Percentiles rank a stretch among this genome's conserved stretches.
Conservation (phyloP, 495 filamentous ascomycete genomes). For the Hapsidospora chrysogenum region DNA sequence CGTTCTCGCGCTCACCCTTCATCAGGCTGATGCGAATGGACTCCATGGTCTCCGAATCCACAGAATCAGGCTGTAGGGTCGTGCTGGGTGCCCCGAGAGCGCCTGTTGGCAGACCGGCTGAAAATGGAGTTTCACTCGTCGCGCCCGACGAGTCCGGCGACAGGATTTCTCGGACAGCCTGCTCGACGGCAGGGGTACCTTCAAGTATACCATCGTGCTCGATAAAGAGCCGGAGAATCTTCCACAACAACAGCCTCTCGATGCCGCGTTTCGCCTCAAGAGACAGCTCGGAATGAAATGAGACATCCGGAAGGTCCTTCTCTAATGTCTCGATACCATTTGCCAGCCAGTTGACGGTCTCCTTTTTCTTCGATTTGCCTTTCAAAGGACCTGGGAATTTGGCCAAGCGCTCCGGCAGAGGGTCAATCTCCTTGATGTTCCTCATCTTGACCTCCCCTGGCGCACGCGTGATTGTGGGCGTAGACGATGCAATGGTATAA, state of each 20-base stretch:
- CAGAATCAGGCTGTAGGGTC: constrained; percentile 34
- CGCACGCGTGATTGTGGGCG: constrained; percentile 65
- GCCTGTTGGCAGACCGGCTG: constrained; percentile 6
- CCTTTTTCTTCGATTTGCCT: constrained; percentile 88
- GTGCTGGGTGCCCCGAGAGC: constrained; percentile 7
- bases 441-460: constrained; percentile 71
- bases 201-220: constrained; percentile 77
- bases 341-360: constrained; percentile 66
- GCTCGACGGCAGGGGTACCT: constrained; percentile 52
- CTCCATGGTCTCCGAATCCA: constrained; percentile 49
- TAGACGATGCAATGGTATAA: constrained; percentile 53
- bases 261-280: constrained; percentile 48
- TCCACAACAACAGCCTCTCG: constrained; percentile 80
- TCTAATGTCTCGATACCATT: constrained; percentile 58
- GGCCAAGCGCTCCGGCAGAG: constrained; percentile 49
- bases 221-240: constrained; percentile 59
- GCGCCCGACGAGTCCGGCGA: constrained; percentile 30
- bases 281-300: constrained; percentile 23
- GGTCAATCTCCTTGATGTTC: constrained; percentile 50
- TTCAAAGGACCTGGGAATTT: constrained; percentile 84
- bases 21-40: constrained; percentile 56
- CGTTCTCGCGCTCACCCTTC: constrained; percentile 71
- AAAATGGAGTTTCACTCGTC: constrained; percentile 13
- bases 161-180: constrained; percentile 56
- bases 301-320: constrained; percentile 32